Percentiles rank a stretch among this genome's conserved stretches.
phyloP scores from a whole-genome alignment of 192 early-diverging fungal species.

The Fimicolochytrium jonesii region DNA sequence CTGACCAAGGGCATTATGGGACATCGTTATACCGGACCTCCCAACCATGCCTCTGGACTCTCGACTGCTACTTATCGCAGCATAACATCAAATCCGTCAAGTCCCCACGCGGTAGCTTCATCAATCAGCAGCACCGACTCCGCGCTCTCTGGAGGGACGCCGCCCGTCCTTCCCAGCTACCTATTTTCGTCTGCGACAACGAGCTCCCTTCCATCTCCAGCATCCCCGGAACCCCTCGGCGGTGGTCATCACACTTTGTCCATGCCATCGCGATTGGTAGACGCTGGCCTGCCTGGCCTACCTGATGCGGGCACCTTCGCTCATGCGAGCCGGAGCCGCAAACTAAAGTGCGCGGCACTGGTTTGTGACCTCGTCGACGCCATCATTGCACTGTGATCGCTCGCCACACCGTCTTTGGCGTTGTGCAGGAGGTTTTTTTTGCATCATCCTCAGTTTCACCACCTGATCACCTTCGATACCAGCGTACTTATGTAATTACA shows the following conservation, averaged over 20 bases:
- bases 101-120: neutral
- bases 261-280: neutral
- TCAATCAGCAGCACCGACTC: neutral
- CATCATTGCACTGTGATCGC: conserved; percentile 21
- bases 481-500: no score
- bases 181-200: neutral
- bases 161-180: neutral
- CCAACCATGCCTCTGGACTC: conserved; percentile 1
- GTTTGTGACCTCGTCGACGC: conserved; percentile 29
- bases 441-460: no score
- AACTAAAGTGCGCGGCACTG: conserved; percentile 21
- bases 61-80: conserved; percentile 2
- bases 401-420: no score
- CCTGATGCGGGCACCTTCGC: conserved; percentile 16
- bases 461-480: no score
- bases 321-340: neutral
- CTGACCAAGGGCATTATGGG: conserved; percentile 66
- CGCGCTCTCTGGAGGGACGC: neutral
- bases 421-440: no score
- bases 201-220: neutral
- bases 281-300: conserved; percentile 20
- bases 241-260: no score
- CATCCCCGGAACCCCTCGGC: neutral
- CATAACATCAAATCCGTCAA: neutral
- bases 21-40: conserved; percentile 2